Base-by-base conservation (phyloP, 129 eudicot species). In the Kitagawia praeruptora region DNA sequence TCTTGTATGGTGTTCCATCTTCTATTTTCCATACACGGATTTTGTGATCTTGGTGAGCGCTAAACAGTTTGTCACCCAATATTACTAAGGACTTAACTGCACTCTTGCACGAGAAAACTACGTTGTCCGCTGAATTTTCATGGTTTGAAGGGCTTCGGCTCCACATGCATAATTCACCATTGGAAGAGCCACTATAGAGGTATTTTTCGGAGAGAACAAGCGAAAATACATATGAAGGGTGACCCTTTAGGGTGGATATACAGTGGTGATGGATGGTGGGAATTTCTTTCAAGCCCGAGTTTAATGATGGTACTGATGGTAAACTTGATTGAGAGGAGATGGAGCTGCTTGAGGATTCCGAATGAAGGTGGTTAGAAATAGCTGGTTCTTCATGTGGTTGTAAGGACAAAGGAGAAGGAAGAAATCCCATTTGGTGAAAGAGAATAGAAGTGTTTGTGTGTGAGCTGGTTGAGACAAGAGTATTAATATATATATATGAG, bases 31-130 rank as follows among this genome's bases (percentile, higher is more conserved):
- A 93, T 0, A 93, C 96, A 16, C 91, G 88, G 13, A 93, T 91
- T 79, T 86, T 91, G 72, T 88, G 88, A 75, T 93, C 98, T 41
- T 88, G 96, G 81, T 93, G 96, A 13, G 96, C 96, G 70, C 90
- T 91, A 76, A 85, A 79, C 47, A 93, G 64, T 64, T 83, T 87
- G 58, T 88, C 90, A 7, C 87, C 89, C 27, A 78, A 70, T 1
- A 88, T 84, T 19, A 86, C 82, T 27, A 91, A 77, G 44, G 95
- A 81, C 54, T 93, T 93, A 51, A 88, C 90, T 6, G 93, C 79
- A 31, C 90, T 83, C 42, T 74, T 79, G 44, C 82, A 85, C 16
- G 72, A 41, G 0, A 84, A 82, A 0, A 78, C 75, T 16, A 84
- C 48, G 48, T 70, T 81, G 63, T 2, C 42, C 0, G 75, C 12